Base-by-base conservation (phyloP, 2,329 filamentous ascomycete genomes). In the Parasarocladium wereldwijsianum region DNA sequence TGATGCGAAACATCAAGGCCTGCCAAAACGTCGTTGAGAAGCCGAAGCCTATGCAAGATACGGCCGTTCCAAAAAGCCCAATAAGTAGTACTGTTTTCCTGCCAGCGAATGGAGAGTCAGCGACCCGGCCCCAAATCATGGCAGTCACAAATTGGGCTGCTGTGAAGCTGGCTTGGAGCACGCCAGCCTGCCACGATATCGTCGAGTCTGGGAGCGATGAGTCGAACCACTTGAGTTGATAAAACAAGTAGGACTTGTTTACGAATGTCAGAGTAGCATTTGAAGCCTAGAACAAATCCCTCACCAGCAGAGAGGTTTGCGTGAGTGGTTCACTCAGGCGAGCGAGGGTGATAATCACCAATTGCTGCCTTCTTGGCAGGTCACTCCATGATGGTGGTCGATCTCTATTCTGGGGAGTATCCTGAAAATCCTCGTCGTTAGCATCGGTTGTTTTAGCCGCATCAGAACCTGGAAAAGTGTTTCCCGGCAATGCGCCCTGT, bases 81-180 rank as follows among this genome's bases (percentile, higher is more conserved):
- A 92, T 71, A 31, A 92, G 54, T 12, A 93, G 60, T 10, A 90
- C 80, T 11, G 65, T 67, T 52, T 93, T 93, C 28, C 84, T 66
- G 1, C 84, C 85, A 34, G 69, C 64, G 32, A 56, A 59, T 21
- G 69, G 66, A 6, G 65, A 65, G 43, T 74, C 67, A 6, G 77
- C 72, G 4, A 85, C 54, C 0, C 77, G 63, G 0, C 84, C 84
- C 84, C 84, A 93, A 36, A 83, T 51, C 49, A 93, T 75, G 3
- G 82, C 82, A 1, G 83, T 92, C 14, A 82, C 46, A 44, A 87
- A 87, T 48, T 93, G 84, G 0, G 79, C 76, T 0, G 75, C 77
- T 0, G 80, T 86, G 46, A 93, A 93, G 22, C 74, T 75, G 9
- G 78, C 82, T 12, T 22, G 23, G 16, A 90, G 57, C 6, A 86